Evolutionary conservation across 2,329 filamentous ascomycete genomes (phyloP).

Genomic region (Corinectria fuckeliana): DNA sequence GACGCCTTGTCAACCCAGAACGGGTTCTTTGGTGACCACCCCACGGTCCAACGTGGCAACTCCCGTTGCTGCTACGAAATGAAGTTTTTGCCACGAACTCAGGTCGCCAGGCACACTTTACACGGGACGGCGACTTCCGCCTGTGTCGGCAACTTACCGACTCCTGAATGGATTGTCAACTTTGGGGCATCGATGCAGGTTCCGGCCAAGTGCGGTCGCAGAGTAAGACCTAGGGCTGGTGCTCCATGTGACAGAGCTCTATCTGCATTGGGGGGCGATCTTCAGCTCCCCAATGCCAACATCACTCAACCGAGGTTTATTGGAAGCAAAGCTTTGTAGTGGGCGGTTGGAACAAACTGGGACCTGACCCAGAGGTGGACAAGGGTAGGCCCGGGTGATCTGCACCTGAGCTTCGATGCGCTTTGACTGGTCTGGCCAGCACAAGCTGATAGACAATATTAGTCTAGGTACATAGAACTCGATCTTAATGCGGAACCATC

Average conservation of each 20-base stretch:
- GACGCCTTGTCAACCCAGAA: slow-evolving; percentile 6
- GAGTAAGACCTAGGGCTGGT: background rate
- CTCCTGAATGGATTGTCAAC: background rate
- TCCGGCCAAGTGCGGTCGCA: background rate
- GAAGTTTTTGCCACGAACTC: slow-evolving; percentile 20
- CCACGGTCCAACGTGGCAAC: slow-evolving; percentile 25
- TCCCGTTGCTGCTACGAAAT: slow-evolving; percentile 3
- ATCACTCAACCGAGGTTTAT: slow-evolving; percentile 14
- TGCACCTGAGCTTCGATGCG: background rate
- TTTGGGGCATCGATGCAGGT: slow-evolving; percentile 9
- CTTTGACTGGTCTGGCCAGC: slow-evolving; percentile 1
- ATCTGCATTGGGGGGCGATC: background rate
- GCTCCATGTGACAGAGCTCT: background rate
- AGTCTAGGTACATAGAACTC: slow-evolving; percentile 1
- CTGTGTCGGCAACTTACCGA: background rate
- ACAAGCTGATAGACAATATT: background rate
- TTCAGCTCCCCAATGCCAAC: slow-evolving; percentile 1
- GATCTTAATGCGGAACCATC: slow-evolving; percentile 2
- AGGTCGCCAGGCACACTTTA: slow-evolving; percentile 3
- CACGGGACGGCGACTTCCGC: slow-evolving; percentile 20
- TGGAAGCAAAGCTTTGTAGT: slow-evolving; percentile 3
- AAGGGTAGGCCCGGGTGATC: background rate
- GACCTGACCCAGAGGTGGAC: background rate
- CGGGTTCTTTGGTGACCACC: background rate
- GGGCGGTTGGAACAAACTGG: slow-evolving; percentile 1